Evolutionary conservation across 75 land plant genomes (phyloP), one percentile per base, ranked within the genome.

Genomic region (Picea glauca): DNA sequence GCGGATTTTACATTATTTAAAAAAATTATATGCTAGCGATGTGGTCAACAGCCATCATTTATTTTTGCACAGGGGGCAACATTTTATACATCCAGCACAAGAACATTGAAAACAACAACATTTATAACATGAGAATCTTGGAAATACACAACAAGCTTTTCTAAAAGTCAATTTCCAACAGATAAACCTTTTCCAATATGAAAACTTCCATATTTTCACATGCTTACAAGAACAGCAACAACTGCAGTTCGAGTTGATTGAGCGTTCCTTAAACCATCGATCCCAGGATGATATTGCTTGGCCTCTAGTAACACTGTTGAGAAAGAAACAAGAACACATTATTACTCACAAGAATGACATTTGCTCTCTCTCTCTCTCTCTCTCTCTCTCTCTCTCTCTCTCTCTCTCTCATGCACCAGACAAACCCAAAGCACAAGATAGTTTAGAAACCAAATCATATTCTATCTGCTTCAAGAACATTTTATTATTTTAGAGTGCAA

Each of bases 181-280:
- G 43, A 8, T 38, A 68, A 68, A 68, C 50, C 72, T 38, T 68
- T 68, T 68, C 72, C 46, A 38, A 68, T 18, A 6, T 13, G 17
- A 68, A 68, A 68, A 15, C 38, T 68, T 68, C 72, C 72, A 35
- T 68, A 68, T 38, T 6, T 68, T 68, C 40, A 38, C 33, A 40
- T 15, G 43, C 72, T n/a, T 68, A 68, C 50, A 38, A 38, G 46
- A 68, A 68, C 72, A 68, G n/a, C 72, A 68, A 15, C 72, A 68
- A 38, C 50, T 68, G 72, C 46, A 68, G 6, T 68, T n/a, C 20
- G 72, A 35, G 21, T 68, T n/a, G 38, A 20, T 14, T 68, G 72
- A 68, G n/a, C 32, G 72, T 40, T 68, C 72, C 18, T 68, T 68
- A 68, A 68, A 68, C 72, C 72, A 68, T 6, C 72, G 72, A 68